Base-by-base conservation (phyloP, 306 rosid species). In the Lotus japonicus region DNA sequence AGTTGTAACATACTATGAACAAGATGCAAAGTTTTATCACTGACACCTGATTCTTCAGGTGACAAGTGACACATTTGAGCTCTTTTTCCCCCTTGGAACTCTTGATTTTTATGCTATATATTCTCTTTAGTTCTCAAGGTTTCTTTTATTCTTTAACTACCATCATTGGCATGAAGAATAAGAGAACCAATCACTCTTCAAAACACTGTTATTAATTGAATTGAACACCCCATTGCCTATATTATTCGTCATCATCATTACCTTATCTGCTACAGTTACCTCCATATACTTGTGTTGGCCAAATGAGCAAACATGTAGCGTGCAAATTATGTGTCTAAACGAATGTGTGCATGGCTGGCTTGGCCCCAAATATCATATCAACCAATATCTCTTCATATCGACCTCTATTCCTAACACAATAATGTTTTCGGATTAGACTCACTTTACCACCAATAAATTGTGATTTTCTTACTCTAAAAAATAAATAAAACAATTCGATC, bases 161-260 rank as follows among this genome's bases (percentile, higher is more conserved):
- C 57, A 44, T 65, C n/a, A 55, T 64, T 74, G 66, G 15, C 39
- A 44, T n/a, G 43, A 44, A 26, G 72, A 66, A 74, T 75, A 57
- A 55, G 55, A 5, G 66, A 58, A 3, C 12, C 46, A 57, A 74
- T 54, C 16, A 53, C 19, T 66, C 46, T 17, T 16, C 39, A 3
- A 36, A 38, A 65, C 58, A 43, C 28, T 31, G n/a, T 11, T 10
- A 28, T 11, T 49, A 21, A 21, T 21, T 60, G 9, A 16, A 70
- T n/a, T n/a, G n/a, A n/a, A n/a, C n/a, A n/a, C 17, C 11, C 58
- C 14, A 57, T 6, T 9, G n/a, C 3, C 43, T 17, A 15, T 43
- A 4, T 15, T 0, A 6, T 33, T 65, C 53, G 6, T 56, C 55
- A 41, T 56, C 55, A 13, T 28, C 3, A 11, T 11, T 7, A 35